Evolutionary conservation across 208 protist species (phyloP).

Genomic region (Crithidia expoeki): DNA sequence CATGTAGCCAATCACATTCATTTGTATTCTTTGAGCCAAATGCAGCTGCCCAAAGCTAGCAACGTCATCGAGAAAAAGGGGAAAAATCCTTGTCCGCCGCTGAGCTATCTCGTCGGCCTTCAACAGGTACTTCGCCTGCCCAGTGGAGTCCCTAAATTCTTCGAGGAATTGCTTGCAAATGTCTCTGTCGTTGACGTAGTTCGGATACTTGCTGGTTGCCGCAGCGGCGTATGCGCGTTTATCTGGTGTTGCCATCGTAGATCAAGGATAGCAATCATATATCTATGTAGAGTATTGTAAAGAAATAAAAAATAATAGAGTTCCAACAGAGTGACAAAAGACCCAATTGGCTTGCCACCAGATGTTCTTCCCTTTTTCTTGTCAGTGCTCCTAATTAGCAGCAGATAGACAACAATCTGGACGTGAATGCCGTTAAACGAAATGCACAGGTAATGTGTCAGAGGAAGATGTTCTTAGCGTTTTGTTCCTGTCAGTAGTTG

Average conservation of each 20-base stretch:
- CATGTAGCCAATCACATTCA: slow-evolving; percentile 87
- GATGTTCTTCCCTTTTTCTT: no score
- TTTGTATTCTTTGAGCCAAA: slow-evolving; percentile 82
- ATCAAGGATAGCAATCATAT: neutral
- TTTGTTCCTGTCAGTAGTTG: no score
- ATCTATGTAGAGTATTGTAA: slow-evolving; percentile 9
- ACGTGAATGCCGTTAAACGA: no score
- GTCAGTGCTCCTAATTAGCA: no score
- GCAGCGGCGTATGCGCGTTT: slow-evolving; percentile 55
- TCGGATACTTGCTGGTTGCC: slow-evolving; percentile 77
- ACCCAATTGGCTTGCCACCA: no score
- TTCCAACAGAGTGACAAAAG: no score
- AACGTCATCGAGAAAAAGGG: slow-evolving; percentile 70
- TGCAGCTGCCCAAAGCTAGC: slow-evolving; percentile 69
- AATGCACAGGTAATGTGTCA: no score
- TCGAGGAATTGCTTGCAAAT: slow-evolving; percentile 71
- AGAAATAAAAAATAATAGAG: no score
- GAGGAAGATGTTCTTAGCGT: no score
- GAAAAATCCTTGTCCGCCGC: slow-evolving; percentile 49
- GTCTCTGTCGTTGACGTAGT: slow-evolving; percentile 83
- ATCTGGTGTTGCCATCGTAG: slow-evolving; percentile 31
- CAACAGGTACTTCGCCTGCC: slow-evolving; percentile 57
- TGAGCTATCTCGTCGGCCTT: slow-evolving; percentile 48
- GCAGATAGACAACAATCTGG: no score
- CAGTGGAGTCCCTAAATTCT: slow-evolving; percentile 61